A percentile compares a stretch with the other conserved stretches of the same genome.
Conservation (phyloP, 352 stramenopile genomes). For the Globisporangium carolinianum region DNA sequence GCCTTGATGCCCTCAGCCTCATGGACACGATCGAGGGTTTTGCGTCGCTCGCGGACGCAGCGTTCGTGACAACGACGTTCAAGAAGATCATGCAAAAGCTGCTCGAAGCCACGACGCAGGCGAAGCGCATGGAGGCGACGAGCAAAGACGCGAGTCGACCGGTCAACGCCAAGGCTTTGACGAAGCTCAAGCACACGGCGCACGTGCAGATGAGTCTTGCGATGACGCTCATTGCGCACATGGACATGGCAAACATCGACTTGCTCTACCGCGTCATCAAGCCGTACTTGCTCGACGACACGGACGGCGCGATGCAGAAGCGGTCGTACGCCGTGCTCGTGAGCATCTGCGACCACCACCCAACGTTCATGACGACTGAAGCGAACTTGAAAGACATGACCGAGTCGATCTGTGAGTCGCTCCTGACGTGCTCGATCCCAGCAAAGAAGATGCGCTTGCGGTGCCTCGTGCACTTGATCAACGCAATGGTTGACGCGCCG, state of each 20-base stretch:
- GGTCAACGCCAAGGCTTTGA: constrained; percentile 30
- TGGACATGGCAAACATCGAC: constrained; percentile 68
- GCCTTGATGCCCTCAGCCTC: constrained; percentile 13
- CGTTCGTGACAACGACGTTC: constrained; percentile 67
- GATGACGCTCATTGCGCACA: constrained; percentile 67
- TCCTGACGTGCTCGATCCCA: constrained; percentile 92
- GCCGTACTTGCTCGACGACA: constrained; percentile 83
- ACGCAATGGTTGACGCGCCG: constrained; percentile 67
- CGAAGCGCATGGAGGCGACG: constrained; percentile 50
- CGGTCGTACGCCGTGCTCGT: constrained; percentile 82
- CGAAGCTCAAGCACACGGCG: constrained; percentile 51
- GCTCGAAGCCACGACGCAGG: constrained; percentile 74
- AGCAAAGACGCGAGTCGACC: constrained; percentile 22
- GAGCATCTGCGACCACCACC: constrained; percentile 81
- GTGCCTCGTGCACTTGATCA: constrained; percentile 79
- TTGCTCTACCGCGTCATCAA: constrained; percentile 87
- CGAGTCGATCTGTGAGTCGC: constrained; percentile 90
- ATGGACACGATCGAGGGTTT: constrained; percentile 82
- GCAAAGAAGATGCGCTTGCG: constrained; percentile 94
- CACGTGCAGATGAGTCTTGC: constrained; percentile 78
- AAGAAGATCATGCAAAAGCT: constrained; percentile 89
- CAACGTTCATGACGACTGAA: constrained; percentile 65
- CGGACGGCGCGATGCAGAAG: constrained; percentile 85
- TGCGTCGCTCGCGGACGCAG: constrained; percentile 57
- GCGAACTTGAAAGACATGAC: constrained; percentile 90